phyloP scores from a whole-genome alignment of 495 filamentous ascomycete species.

The Halenospora varia region DNA sequence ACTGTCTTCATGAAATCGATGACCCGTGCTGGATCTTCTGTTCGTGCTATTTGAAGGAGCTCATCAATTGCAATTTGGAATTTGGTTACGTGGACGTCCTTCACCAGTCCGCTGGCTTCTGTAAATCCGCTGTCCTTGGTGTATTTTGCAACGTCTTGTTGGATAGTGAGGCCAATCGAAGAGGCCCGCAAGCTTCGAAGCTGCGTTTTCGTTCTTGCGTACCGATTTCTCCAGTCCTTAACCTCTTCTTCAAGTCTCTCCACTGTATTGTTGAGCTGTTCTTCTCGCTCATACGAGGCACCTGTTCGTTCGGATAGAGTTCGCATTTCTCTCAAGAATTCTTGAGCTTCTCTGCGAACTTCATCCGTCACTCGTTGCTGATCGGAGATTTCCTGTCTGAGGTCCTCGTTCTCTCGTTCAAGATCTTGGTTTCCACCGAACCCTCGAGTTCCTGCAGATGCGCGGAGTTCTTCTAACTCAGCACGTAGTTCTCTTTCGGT shows the following conservation, averaged over 20 bases:
- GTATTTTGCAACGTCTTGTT: conserved; percentile 57
- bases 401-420: conserved; percentile 64
- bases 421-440: conserved; percentile 53
- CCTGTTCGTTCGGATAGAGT: conserved; percentile 73
- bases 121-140: conserved; percentile 68
- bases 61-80: conserved; percentile 96
- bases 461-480: conserved; percentile 54
- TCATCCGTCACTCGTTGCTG: conserved; percentile 86
- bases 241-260: conserved; percentile 74
- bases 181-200: conserved; percentile 76
- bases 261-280: conserved; percentile 67
- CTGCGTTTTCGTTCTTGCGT: conserved; percentile 82
- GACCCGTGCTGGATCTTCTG: conserved; percentile 64
- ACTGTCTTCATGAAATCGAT: conserved; percentile 80
- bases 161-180: conserved; percentile 66
- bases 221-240: conserved; percentile 83
- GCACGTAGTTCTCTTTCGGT: conserved; percentile 60
- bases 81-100: conserved; percentile 87
- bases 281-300: conserved; percentile 76
- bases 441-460: conserved; percentile 22
- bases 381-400: conserved; percentile 65
- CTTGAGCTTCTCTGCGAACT: conserved; percentile 78
- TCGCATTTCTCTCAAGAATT: conserved; percentile 87
- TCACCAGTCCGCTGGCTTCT: conserved; percentile 70
- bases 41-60: conserved; percentile 72